Percentiles rank a stretch among this genome's conserved stretches.
phyloP scores from a whole-genome alignment of 352 stramenopile genomes.

The Phytophthora capsici region DNA sequence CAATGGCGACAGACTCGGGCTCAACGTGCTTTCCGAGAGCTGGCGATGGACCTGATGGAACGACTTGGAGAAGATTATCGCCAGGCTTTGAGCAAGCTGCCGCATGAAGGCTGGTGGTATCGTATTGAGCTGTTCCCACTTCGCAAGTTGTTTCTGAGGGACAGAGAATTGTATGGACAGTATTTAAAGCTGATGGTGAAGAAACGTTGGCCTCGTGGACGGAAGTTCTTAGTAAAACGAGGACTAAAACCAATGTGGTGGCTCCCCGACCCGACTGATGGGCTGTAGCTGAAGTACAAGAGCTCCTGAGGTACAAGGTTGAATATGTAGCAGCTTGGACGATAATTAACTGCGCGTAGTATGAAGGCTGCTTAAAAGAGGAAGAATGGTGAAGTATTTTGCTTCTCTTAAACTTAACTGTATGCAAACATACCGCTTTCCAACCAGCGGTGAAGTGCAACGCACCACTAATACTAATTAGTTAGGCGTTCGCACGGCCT shows the following conservation, averaged over 20 bases:
- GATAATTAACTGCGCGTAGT: background rate
- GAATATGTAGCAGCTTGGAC: background rate
- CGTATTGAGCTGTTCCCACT: conserved; percentile 33
- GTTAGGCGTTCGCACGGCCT: conserved; percentile 36
- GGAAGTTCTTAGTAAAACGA: conserved; percentile 26
- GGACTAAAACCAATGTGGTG: conserved; percentile 39
- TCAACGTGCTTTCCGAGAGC: conserved; percentile 33
- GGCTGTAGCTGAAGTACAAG: background rate
- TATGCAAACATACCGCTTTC: conserved; percentile 26
- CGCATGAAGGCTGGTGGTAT: conserved; percentile 48
- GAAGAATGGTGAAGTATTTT: conserved; percentile 20
- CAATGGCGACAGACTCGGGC: conserved; percentile 41
- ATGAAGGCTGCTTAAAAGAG: background rate
- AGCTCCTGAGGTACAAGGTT: too few relatives aligned
- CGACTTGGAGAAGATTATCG: conserved; percentile 7
- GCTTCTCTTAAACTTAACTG: conserved; percentile 15
- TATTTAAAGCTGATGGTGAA: conserved; percentile 30
- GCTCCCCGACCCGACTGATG: background rate
- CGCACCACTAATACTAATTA: conserved; percentile 10
- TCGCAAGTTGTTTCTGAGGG: conserved; percentile 29
- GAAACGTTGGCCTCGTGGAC: conserved; percentile 38
- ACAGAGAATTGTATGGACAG: conserved; percentile 19
- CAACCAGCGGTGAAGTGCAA: conserved; percentile 8
- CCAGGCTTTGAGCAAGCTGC: conserved; percentile 3
- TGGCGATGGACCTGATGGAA: conserved; percentile 38